A percentile compares a stretch with the other conserved stretches of the same genome.
Conservation (phyloP, 164 flowering plant genomes). For the Stephania yunnanensis region DNA sequence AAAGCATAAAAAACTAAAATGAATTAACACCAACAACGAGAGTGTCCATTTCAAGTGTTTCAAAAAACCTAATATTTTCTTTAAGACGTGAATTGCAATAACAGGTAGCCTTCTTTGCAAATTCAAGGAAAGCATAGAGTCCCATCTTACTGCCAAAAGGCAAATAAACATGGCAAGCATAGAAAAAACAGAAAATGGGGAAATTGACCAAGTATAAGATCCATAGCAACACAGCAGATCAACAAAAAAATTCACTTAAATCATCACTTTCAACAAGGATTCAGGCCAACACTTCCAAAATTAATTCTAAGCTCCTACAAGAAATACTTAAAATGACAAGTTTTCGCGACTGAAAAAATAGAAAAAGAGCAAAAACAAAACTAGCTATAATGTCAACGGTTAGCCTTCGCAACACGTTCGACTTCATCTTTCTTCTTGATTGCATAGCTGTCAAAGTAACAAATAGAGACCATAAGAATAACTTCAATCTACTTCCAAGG, state of each 20-base stretch:
- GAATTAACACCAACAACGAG: too few species aligned
- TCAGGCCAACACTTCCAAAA: neutral
- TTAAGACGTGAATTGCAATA: too few species aligned
- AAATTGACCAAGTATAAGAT: neutral
- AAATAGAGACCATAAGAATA: neutral
- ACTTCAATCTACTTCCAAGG: neutral
- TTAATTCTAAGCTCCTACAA: neutral
- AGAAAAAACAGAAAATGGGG: neutral
- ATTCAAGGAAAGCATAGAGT: too few species aligned
- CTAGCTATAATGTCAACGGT: neutral
- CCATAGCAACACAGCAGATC: neutral
- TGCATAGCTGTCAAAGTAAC: neutral
- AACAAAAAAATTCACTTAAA: too few species aligned
- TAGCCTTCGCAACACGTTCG: conserved; percentile 14
- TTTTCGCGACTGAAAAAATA: neutral
- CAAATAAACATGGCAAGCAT: neutral
- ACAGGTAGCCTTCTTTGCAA: too few species aligned
- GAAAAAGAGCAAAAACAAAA: too few species aligned
- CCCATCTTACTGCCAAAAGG: neutral
- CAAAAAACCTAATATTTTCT: too few species aligned
- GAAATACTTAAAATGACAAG: neutral
- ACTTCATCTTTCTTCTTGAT: neutral
- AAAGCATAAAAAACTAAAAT: too few species aligned
- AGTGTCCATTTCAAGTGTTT: too few species aligned
- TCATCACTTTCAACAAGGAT: neutral